Percentiles rank a stretch among this genome's conserved stretches.
Evolutionary conservation across 306 rosid species (phyloP).

Genomic region (Quercus gilva): DNA sequence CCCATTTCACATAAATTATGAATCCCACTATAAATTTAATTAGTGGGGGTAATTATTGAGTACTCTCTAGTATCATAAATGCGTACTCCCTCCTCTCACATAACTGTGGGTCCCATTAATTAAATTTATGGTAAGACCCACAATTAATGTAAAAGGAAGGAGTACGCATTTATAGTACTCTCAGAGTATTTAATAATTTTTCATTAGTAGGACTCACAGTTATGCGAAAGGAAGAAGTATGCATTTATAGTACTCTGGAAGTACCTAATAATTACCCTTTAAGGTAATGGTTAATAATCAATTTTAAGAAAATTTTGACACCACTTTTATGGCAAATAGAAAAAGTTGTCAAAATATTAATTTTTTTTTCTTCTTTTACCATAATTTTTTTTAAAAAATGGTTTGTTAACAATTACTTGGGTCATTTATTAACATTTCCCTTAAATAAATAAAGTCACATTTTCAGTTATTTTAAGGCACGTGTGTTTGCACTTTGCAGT

Average conservation of each 20-base stretch:
- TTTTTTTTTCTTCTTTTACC: fast-evolving
- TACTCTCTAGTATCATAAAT: fast-evolving
- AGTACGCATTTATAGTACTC: too few relatives aligned
- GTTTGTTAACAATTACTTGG: fast-evolving
- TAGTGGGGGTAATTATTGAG: too few relatives aligned
- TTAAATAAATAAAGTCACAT: too few relatives aligned
- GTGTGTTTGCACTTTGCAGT: too few relatives aligned
- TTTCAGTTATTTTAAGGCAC: too few relatives aligned
- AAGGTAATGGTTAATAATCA: fast-evolving
- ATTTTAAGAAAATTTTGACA: too few relatives aligned
- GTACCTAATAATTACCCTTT: too few relatives aligned
- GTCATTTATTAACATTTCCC: too few relatives aligned
- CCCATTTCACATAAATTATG: fast-evolving
- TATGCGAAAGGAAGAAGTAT: fast-evolving
- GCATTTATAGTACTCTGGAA: fast-evolving
- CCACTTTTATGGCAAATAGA: fast-evolving
- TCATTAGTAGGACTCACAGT: fast-evolving
- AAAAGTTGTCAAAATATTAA: too few relatives aligned
- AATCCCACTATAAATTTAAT: fast-evolving
- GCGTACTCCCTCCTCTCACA: fast-evolving
- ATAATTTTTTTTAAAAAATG: too few relatives aligned
- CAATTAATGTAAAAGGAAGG: fast-evolving
- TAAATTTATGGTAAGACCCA: fast-evolving
- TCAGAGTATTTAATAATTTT: fast-evolving
- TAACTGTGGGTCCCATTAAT: fast-evolving